phyloP scores from a whole-genome alignment of 1,284 basidiomycete genomes.

The Moniliophthora roreri region DNA sequence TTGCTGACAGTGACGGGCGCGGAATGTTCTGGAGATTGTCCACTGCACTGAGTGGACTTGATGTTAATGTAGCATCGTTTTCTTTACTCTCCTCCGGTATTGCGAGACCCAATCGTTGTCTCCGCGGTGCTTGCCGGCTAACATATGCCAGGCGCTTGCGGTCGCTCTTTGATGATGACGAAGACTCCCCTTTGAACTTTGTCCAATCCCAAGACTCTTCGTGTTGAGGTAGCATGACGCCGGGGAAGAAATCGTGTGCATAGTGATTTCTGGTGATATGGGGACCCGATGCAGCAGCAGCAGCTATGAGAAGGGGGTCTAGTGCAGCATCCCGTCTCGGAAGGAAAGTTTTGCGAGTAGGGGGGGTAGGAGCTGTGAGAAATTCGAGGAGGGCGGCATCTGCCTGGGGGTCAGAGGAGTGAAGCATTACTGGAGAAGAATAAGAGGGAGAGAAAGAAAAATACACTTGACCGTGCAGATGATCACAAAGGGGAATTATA shows the following conservation, averaged over 20 bases:
- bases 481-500: background rate
- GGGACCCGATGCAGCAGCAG: constrained; percentile 67
- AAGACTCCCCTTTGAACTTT: constrained; percentile 46
- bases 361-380: constrained; percentile 35
- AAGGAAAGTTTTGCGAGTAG: constrained; percentile 17
- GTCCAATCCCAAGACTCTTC: constrained; percentile 60
- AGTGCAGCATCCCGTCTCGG: constrained; percentile 63
- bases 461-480: too few species aligned
- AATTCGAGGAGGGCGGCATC: constrained; percentile 42
- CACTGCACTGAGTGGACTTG: constrained; percentile 14
- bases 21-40: background rate
- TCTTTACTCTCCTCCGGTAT: constrained; percentile 23
- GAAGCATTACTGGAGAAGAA: constrained; percentile 3
- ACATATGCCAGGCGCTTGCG: constrained; percentile 55
- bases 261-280: constrained; percentile 79
- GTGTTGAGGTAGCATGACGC: constrained; percentile 47
- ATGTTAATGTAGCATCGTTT: constrained; percentile 19
- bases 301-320: constrained; percentile 72
- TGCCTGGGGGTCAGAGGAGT: constrained; percentile 16
- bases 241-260: constrained; percentile 69
- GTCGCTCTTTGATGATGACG: constrained; percentile 30
- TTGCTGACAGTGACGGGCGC: constrained; percentile 3
- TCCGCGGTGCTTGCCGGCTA: constrained; percentile 72
- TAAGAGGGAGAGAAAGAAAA: background rate
- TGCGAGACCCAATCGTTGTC: constrained; percentile 40